Conservation (phyloP, 1,284 basidiomycete species). For the Coniferiporia weirii region DNA sequence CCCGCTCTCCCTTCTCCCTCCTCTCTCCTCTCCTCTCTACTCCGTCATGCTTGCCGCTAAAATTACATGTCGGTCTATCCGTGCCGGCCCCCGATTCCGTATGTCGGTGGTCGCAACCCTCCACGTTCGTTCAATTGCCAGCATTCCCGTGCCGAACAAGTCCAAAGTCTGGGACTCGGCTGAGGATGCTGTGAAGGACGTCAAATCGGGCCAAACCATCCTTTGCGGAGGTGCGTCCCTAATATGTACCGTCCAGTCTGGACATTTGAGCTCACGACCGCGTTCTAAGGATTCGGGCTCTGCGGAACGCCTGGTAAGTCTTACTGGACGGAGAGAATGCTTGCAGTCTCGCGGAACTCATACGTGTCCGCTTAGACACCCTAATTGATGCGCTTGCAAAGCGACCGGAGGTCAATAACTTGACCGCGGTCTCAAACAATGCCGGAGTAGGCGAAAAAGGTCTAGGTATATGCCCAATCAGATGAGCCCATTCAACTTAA, state of each 20-base stretch:
- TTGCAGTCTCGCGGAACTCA: slow-evolving; percentile 21
- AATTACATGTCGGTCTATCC: slow-evolving; percentile 4
- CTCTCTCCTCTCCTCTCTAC: background rate
- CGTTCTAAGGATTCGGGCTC: slow-evolving; percentile 64
- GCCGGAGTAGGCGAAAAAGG: slow-evolving; percentile 76
- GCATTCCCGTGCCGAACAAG: slow-evolving; percentile 37
- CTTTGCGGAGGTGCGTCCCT: slow-evolving; percentile 70
- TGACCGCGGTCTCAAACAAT: slow-evolving; percentile 90
- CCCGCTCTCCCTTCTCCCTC: background rate
- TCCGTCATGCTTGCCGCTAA: slow-evolving; percentile 9
- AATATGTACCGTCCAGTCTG: background rate
- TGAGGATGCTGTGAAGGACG: slow-evolving; percentile 77
- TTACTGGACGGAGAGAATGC: background rate
- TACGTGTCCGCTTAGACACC: slow-evolving; percentile 48
- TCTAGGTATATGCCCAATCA: slow-evolving; percentile 51
- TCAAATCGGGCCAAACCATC: slow-evolving; percentile 74
- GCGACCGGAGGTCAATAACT: slow-evolving; percentile 63
- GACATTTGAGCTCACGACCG: slow-evolving; percentile 7
- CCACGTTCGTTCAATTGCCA: slow-evolving; percentile 22
- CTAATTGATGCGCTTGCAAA: slow-evolving; percentile 76
- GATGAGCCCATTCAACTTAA: background rate
- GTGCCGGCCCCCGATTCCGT: slow-evolving; percentile 2
- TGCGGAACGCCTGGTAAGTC: slow-evolving; percentile 66
- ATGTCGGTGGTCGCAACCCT: slow-evolving; percentile 1
- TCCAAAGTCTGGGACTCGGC: slow-evolving; percentile 78